Evolutionary conservation across 1,284 basidiomycete genomes (phyloP).

Genomic region (Trametes polyzona): DNA sequence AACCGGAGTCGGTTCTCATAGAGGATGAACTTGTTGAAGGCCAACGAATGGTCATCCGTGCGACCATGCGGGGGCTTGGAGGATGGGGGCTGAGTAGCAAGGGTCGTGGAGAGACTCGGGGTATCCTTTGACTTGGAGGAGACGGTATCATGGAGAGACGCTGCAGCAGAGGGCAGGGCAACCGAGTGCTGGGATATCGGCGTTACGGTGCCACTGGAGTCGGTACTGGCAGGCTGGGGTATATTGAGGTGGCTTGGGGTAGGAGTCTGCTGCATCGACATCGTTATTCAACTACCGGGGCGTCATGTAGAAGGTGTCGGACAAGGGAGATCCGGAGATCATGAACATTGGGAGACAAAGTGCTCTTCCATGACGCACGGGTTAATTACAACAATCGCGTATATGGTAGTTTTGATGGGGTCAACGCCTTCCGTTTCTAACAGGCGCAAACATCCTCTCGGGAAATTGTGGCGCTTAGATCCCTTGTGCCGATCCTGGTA

Average conservation of each 20-base stretch:
- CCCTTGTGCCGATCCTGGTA: not conserved
- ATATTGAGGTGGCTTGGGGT: slow-evolving; percentile 6
- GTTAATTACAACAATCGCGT: not conserved
- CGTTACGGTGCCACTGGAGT: slow-evolving; percentile 31
- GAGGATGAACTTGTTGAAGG: slow-evolving; percentile 88
- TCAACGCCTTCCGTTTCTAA: slow-evolving; percentile 11
- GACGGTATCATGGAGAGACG: slow-evolving; percentile 16
- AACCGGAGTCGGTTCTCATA: slow-evolving; percentile 90
- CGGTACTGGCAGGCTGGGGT: slow-evolving; percentile 15
- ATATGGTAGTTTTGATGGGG: slow-evolving; percentile 15
- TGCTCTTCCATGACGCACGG: not conserved
- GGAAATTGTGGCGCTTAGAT: not conserved
- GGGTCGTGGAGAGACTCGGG: slow-evolving; percentile 17
- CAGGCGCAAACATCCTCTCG: slow-evolving; percentile 7
- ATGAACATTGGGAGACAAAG: not conserved
- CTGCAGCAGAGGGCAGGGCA: slow-evolving; percentile 9
- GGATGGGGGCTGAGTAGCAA: slow-evolving; percentile 11
- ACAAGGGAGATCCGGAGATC: not conserved
- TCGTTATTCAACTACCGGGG: not conserved
- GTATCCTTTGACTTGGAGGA: slow-evolving; percentile 27
- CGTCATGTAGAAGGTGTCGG: not conserved
- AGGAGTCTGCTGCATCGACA: slow-evolving; percentile 1
- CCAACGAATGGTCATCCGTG: slow-evolving; percentile 33
- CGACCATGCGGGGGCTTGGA: slow-evolving; percentile 10
- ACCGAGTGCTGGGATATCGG: slow-evolving; percentile 29